Evolutionary conservation across 257 asterid genomes (phyloP), one percentile per base, ranked within the genome.

Genomic region (Penstemon eatonii): DNA sequence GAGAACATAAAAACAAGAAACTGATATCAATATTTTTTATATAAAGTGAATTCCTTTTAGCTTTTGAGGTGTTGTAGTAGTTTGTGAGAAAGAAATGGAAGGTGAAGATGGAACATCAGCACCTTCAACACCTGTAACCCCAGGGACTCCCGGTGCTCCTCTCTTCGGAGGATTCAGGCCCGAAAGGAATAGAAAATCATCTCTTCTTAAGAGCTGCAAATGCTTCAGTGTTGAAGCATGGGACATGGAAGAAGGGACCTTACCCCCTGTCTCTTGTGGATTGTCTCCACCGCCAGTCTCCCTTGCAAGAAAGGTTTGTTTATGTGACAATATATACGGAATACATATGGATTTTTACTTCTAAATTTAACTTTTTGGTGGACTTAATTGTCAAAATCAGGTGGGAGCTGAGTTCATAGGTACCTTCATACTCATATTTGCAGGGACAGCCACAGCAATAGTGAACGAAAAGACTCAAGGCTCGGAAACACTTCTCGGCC

Each of bases 401-500:
- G 97, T 91, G 65, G 97, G 96, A 75, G 97, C 97, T 7, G 97
- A 91, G 84, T 86, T 91, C 52, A 80, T 88, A 76, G 97, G 97
- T 10, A 91, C 97, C 37, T 62, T 88, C 8, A 85, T 88, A 66
- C 84, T 91, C 4, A 88, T 90, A 4, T 90, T 88, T 47, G 71
- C 96, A 0, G 94, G 87, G 45, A 81, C 90, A 10, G 89, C 96
- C 64, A 84, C 97, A 3, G 84, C 93, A 1, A 82, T 92, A 4
- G 97, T 89, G 63, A 92, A 92, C 79, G 75, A 89, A 60, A 85
- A 86, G 85, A 90, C 85, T 3, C 65, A 71, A 18, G 96, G 93
- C n/a, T 71, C 96, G 1, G 95, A 86, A 73, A 85, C 90, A 8
- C 89, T 90, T 3, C 42, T 92, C 1, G 96, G 98, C 52, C 72